phyloP scores from a whole-genome alignment of 768 basidiomycete species.

The Tremella yokohamensis region DNA sequence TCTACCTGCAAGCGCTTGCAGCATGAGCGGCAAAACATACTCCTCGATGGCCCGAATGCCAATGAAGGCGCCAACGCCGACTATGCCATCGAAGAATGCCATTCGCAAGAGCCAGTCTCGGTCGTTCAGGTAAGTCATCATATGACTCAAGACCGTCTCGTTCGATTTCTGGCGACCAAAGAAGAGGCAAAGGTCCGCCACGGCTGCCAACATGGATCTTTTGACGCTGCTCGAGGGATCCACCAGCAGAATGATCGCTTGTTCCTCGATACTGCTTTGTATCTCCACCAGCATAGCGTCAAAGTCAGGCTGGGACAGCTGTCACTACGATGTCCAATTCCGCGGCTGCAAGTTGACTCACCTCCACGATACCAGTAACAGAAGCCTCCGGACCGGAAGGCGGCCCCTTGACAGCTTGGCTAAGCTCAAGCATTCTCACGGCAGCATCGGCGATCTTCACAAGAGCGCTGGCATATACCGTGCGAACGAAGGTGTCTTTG shows the following conservation, averaged over 20 bases:
- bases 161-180: conserved; percentile 88
- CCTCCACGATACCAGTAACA: conserved; percentile 66
- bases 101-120: conserved; percentile 86
- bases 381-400: conserved; percentile 67
- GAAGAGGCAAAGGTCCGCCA: conserved; percentile 86
- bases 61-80: conserved; percentile 90
- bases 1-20: conserved; percentile 87
- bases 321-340: background rate
- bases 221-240: conserved; percentile 87
- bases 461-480: conserved; percentile 78
- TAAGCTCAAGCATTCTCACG: conserved; percentile 85
- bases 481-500: conserved; percentile 74
- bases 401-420: conserved; percentile 64
- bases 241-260: conserved; percentile 77
- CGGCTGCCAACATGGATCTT: conserved; percentile 79
- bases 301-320: conserved; percentile 70
- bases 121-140: conserved; percentile 75
- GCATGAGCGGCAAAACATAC: conserved; percentile 94
- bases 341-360: conserved; percentile 42
- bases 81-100: conserved; percentile 92
- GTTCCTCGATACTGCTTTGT: conserved; percentile 78
- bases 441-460: conserved; percentile 81
- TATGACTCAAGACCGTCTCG: conserved; percentile 83
- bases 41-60: conserved; percentile 88
- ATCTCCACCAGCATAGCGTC: conserved; percentile 82